Conservation (phyloP, 1,139 yeast species). For the Blastobotrys persicus region DNA sequence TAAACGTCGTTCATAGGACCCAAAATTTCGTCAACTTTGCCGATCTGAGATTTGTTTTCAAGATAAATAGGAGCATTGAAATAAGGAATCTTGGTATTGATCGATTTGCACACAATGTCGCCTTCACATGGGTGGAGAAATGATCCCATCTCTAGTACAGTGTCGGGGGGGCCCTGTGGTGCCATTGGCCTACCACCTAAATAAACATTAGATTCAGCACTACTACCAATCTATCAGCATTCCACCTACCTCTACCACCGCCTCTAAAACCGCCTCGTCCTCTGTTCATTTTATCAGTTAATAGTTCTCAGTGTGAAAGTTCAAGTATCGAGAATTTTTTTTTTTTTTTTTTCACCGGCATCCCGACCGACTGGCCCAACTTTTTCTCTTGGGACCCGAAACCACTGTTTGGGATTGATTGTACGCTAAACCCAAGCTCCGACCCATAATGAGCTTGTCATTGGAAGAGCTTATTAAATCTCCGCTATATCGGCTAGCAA, state of each 20-base stretch:
- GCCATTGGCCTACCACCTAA: constrained; percentile 46
- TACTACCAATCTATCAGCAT: constrained; percentile 43
- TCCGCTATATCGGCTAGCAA: constrained; percentile 3
- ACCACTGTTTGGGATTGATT: not conserved
- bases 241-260: constrained; percentile 31
- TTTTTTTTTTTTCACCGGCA: not conserved
- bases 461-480: not conserved
- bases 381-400: not conserved
- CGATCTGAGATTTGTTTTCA: constrained; percentile 88
- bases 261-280: constrained; percentile 46
- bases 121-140: constrained; percentile 95
- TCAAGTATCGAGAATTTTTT: not conserved
- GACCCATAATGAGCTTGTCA: not conserved
- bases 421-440: not conserved
- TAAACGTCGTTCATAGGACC: constrained; percentile 97
- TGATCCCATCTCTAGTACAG: constrained; percentile 88
- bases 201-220: not conserved
- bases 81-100: constrained; percentile 91
- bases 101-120: constrained; percentile 93
- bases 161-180: constrained; percentile 90
- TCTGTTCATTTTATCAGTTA: constrained; percentile 27
- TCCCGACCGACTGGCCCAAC: not conserved
- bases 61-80: constrained; percentile 98
- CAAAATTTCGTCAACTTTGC: constrained; percentile 96
- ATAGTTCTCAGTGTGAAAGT: not conserved